Evolutionary conservation across 768 basidiomycete species (phyloP), one percentile per base, ranked within the genome.

Genomic region (Calvatia gigantea): DNA sequence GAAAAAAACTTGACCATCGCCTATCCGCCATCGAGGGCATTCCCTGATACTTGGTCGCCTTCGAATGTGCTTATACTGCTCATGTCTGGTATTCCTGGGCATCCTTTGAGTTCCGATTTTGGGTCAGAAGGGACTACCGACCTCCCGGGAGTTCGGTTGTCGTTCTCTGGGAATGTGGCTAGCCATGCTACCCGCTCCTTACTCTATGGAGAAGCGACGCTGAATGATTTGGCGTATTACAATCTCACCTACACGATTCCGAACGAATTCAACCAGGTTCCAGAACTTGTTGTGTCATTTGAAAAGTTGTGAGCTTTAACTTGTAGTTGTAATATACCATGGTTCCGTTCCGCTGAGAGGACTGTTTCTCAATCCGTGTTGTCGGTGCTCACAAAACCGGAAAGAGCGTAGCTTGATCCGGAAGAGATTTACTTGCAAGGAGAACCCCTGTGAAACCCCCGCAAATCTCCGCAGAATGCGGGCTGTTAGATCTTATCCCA

Each of bases 1-100:
- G 43, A 54, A 4, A 58, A 52, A 7, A 64, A 60, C 27, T 52
- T 69, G 37, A 63, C 62, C 15, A 62, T 70, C 33, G 57, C 64
- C 7, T 70, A 70, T 44, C 65, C 65, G 2, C 58, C 63, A 2
- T 67, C 67, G 5, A 31, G 27, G 4, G 66, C 66, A 6, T 70
- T 70, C 48, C 65, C 68, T 19, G 52, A 54, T 17, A 42, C 17
- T 4, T 59, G 54, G 3, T 55, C 58, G 11, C 48, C 46, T 14
- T 65, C 66, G 12, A 61, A 52, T 31, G 51, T 58, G 4, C 64
- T 70, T 60, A 66, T 63, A 2, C 64, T 70, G 55, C 59, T 70
- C n/a, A 56, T 67, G 35, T 60, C 58, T 25, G 69, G 67, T 11
- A 60, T 65, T 53, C 59, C 48, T 21, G 61, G 59, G 29, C 17